Evolutionary conservation across 371 early-diverging fungal genomes (phyloP).

Genomic region (Vairimorpha ceranae): DNA sequence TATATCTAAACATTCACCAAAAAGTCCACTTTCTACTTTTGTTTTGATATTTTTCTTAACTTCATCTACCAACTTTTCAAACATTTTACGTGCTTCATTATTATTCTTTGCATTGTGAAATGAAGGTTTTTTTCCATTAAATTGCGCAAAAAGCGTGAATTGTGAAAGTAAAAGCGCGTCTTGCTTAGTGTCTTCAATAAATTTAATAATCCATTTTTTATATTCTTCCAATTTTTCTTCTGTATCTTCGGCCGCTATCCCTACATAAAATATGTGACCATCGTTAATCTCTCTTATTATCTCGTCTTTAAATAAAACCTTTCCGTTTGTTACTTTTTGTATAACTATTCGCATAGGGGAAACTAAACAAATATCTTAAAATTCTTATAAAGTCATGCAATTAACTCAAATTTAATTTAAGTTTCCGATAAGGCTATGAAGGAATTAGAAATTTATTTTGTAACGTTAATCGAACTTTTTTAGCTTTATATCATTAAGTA

Average conservation of each 20-base stretch:
- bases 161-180: constrained; percentile 37
- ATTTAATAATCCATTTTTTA: neutral
- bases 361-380: too few species aligned
- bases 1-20: constrained; percentile 18
- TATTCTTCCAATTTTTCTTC: neutral
- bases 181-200: neutral
- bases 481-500: neutral
- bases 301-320: neutral
- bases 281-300: neutral
- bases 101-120: constrained; percentile 36
- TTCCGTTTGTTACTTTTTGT: constrained; percentile 9
- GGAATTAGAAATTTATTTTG: too few species aligned
- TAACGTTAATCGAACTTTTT: neutral
- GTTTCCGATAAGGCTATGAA: too few species aligned
- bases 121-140: constrained; percentile 39
- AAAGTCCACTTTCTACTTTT: constrained; percentile 11
- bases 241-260: constrained; percentile 1
- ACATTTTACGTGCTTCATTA: constrained; percentile 9
- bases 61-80: neutral
- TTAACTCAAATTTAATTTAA: too few species aligned
- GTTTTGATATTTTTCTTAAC: neutral
- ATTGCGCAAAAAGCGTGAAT: constrained; percentile 46
- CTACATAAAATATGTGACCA: constrained; percentile 11
- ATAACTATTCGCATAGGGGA: constrained; percentile 31
- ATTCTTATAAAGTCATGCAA: too few species aligned